A percentile compares a stretch with the other conserved stretches of the same genome.
These are phyloP conservation scores for Raddia distichophylla DNA, from an alignment of 176 grass and related monocot species.

Conservation along the genomic window DNA sequence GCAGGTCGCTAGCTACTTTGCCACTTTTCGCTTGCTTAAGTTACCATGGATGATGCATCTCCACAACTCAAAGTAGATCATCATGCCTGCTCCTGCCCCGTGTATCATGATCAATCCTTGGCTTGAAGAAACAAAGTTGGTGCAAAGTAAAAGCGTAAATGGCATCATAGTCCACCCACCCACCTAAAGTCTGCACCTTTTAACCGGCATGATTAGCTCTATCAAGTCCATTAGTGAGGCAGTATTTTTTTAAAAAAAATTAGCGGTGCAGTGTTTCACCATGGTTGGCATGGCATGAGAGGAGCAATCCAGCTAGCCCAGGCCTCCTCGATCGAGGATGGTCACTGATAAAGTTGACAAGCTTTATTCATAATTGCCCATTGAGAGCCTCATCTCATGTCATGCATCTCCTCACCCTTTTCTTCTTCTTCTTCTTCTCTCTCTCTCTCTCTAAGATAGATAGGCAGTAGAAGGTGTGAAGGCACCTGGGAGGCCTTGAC, in stretches of 20 bases:
- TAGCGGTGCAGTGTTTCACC: slow-evolving; percentile 42
- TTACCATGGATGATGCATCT: slow-evolving; percentile 52
- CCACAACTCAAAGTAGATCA: slow-evolving; percentile 44
- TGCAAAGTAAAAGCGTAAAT: slow-evolving; percentile 65
- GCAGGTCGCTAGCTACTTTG: neutral
- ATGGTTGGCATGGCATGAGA: slow-evolving; percentile 29
- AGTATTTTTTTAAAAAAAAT: neutral
- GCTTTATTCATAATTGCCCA: slow-evolving; percentile 63
- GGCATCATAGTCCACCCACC: slow-evolving; percentile 56
- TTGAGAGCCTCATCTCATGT: slow-evolving; percentile 39
- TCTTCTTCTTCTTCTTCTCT: neutral
- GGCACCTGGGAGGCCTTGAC: slow-evolving; percentile 53
- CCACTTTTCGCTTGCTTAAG: slow-evolving; percentile 51
- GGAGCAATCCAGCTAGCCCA: slow-evolving; percentile 45
- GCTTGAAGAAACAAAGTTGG: slow-evolving; percentile 71
- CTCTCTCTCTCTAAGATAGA: neutral
- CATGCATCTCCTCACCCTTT: too few relatives aligned
- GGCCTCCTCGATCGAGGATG: slow-evolving; percentile 42
- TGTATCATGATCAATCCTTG: slow-evolving; percentile 45
- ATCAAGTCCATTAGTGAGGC: slow-evolving; percentile 56
- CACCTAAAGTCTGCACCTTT: slow-evolving; percentile 51
- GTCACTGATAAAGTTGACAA: slow-evolving; percentile 45
- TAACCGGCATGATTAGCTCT: slow-evolving; percentile 59
- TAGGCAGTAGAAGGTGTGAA: slow-evolving; percentile 27
- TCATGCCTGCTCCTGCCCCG: slow-evolving; percentile 46